Percentiles rank a stretch among this genome's conserved stretches.
phyloP scores from a whole-genome alignment of 306 rosid genomes.

The Biancaea sappan region DNA sequence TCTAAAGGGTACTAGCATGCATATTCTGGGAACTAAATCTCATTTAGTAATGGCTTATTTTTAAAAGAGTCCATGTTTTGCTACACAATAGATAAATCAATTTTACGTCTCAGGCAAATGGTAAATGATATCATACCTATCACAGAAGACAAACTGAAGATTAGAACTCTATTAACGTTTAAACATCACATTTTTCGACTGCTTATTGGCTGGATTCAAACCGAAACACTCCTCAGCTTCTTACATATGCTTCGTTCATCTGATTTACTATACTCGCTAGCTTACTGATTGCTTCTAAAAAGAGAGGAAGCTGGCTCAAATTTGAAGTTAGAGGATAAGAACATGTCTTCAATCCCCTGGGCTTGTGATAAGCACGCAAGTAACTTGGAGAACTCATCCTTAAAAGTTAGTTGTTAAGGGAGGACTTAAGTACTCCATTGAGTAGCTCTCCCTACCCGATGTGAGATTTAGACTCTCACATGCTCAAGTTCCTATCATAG shows the following conservation, averaged over 20 bases:
- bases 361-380: no score
- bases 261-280: not conserved
- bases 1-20: no score
- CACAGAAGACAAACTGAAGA: no score
- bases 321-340: no score
- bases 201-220: conserved; percentile 5
- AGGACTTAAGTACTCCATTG: no score
- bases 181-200: not conserved
- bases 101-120: not conserved
- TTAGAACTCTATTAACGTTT: not conserved
- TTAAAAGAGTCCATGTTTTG: not conserved
- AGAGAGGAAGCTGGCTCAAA: not conserved
- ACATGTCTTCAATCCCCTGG: not conserved
- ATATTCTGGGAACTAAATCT: no score
- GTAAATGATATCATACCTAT: conserved; percentile 12
- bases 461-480: no score
- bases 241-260: not conserved
- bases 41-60: not conserved
- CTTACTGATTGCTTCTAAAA: not conserved
- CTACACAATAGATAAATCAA: not conserved
- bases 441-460: no score
- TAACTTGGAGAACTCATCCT: no score
- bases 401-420: no score
- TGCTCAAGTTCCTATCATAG: no score
- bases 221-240: not conserved